phyloP scores from a whole-genome alignment of 2,329 filamentous ascomycete genomes.

The Dactylellina parvicollis region DNA sequence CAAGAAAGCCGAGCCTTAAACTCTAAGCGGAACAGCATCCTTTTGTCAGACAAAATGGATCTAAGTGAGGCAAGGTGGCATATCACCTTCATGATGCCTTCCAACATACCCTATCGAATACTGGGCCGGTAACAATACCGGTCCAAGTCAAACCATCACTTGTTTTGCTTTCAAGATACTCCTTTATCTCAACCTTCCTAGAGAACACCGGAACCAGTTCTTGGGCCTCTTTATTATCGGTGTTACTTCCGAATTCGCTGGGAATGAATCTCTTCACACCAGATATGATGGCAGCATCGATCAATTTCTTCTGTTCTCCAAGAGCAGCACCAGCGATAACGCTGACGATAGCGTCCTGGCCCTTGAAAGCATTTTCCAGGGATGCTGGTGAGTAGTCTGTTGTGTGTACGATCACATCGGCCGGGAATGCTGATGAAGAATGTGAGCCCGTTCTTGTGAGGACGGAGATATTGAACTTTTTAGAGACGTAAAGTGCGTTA shows the following conservation, averaged over 20 bases:
- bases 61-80: too few relatives aligned
- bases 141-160: conserved; percentile 69
- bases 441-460: conserved; percentile 12
- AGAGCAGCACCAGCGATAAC: conserved; percentile 60
- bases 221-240: conserved; percentile 52
- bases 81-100: background rate
- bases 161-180: conserved; percentile 67
- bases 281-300: conserved; percentile 70
- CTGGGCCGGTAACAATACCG: conserved; percentile 68
- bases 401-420: background rate
- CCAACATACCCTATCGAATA: conserved; percentile 70
- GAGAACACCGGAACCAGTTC: conserved; percentile 40
- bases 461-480: conserved; percentile 32
- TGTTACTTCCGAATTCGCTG: conserved; percentile 67
- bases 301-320: conserved; percentile 66
- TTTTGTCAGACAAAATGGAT: background rate
- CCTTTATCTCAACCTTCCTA: conserved; percentile 56
- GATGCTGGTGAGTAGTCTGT: conserved; percentile 66
- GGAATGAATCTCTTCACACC: conserved; percentile 72
- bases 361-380: conserved; percentile 66
- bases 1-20: conserved; percentile 65
- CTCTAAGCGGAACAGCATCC: conserved; percentile 61
- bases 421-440: conserved; percentile 19
- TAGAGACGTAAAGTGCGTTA: conserved; percentile 21
- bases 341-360: conserved; percentile 69